phyloP scores from a whole-genome alignment of 208 protist genomes.

The Trypanosoma conorhini region DNA sequence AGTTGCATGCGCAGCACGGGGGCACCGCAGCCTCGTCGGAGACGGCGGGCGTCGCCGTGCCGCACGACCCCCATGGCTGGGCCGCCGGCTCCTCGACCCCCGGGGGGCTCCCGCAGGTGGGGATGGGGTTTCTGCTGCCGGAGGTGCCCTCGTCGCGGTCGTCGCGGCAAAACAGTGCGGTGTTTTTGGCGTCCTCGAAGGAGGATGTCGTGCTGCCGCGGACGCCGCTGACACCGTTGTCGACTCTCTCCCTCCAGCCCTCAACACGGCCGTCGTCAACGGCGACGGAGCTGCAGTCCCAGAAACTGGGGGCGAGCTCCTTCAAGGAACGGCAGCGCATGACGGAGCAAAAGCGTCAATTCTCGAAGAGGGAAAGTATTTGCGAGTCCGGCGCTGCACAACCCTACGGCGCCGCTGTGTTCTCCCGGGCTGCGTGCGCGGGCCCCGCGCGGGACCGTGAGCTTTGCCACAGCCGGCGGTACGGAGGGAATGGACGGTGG shows the following conservation, averaged over 20 bases:
- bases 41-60: too few relatives aligned
- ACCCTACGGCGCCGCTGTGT: neutral
- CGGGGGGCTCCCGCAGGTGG: too few relatives aligned
- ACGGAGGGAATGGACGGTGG: neutral
- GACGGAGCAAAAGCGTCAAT: neutral
- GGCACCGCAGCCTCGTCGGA: too few relatives aligned
- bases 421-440: neutral
- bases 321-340: constrained; percentile 14
- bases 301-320: neutral
- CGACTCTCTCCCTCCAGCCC: neutral
- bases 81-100: too few relatives aligned
- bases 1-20: too few relatives aligned
- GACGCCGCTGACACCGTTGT: neutral
- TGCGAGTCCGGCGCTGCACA: neutral
- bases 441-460: neutral
- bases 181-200: neutral
- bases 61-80: too few relatives aligned
- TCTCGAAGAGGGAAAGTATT: neutral
- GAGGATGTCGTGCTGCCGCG: neutral
- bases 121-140: too few relatives aligned
- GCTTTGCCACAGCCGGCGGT: neutral
- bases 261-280: neutral
- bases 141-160: neutral
- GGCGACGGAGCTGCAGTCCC: neutral
- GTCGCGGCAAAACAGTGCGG: neutral